Conservation (phyloP, 2,329 filamentous ascomycete genomes). For the Exophiala spinifera region DNA sequence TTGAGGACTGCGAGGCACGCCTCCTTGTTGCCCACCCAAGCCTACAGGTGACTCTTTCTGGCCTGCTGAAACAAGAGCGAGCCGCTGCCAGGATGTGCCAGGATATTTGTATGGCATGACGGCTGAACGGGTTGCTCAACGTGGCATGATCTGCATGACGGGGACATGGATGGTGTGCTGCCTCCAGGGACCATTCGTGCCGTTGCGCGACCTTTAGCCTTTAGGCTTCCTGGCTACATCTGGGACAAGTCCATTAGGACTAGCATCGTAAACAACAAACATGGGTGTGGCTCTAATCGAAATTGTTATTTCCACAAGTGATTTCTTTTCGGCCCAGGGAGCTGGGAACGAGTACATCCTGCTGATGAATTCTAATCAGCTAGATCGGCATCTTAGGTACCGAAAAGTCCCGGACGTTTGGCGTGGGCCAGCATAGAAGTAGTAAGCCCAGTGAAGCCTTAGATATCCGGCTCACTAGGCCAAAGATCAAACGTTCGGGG, state of each 20-base stretch:
- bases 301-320: too few relatives aligned
- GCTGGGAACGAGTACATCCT: not conserved
- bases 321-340: too few relatives aligned
- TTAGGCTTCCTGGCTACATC: too few relatives aligned
- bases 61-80: not conserved
- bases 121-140: not conserved
- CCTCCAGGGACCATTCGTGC: too few relatives aligned
- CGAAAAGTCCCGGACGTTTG: conserved; percentile 9
- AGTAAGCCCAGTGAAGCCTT: conserved; percentile 7
- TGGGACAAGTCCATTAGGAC: too few relatives aligned
- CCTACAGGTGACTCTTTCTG: not conserved
- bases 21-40: not conserved
- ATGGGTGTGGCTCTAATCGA: too few relatives aligned
- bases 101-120: not conserved
- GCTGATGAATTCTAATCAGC: not conserved
- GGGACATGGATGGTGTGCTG: too few relatives aligned
- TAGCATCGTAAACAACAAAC: too few relatives aligned
- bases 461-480: conserved; percentile 2
- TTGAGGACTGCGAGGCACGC: not conserved
- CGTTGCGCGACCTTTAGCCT: too few relatives aligned
- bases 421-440: conserved; percentile 3
- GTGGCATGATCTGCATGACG: not conserved
- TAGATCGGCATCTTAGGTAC: not conserved
- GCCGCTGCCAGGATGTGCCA: too few relatives aligned
- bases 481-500: conserved; percentile 13